Conservation (phyloP, 2,329 filamentous ascomycete genomes). For the Pseudohalonectria lignicola region DNA sequence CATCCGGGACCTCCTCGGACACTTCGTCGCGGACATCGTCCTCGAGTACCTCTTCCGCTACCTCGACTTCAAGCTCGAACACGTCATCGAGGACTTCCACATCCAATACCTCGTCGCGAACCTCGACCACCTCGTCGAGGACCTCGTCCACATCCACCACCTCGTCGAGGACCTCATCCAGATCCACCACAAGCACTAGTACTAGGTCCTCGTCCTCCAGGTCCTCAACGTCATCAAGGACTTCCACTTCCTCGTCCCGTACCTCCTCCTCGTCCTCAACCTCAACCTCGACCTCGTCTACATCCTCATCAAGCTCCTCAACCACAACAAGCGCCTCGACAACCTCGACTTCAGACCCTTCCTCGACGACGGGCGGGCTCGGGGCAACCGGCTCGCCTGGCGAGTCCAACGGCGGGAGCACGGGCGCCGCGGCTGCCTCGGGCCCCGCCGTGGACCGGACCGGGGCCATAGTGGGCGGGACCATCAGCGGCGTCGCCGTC, state of each 20-base stretch:
- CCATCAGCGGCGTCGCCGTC: conserved; percentile 37
- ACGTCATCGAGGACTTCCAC: conserved; percentile 7
- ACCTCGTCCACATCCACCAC: background rate
- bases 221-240: no score
- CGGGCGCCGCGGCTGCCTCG: background rate
- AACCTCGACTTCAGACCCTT: no score
- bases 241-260: conserved; percentile 5
- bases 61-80: conserved; percentile 4
- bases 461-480: conserved; percentile 42
- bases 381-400: conserved; percentile 6
- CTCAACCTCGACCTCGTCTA: conserved; percentile 6
- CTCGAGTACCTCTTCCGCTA: conserved; percentile 5
- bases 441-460: conserved; percentile 18
- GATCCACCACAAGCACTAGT: conserved; percentile 2
- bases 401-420: conserved; percentile 3
- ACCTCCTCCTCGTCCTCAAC: conserved; percentile 7
- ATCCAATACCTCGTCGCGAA: conserved; percentile 6
- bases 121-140: conserved; percentile 2
- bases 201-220: no score
- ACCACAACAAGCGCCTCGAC: conserved; percentile 3
- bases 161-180: conserved; percentile 2
- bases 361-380: background rate
- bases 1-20: conserved; percentile 7
- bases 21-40: conserved; percentile 10
- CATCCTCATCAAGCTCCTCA: conserved; percentile 5